phyloP scores from a whole-genome alignment of 352 stramenopile genomes.

The Achlya hypogyna region DNA sequence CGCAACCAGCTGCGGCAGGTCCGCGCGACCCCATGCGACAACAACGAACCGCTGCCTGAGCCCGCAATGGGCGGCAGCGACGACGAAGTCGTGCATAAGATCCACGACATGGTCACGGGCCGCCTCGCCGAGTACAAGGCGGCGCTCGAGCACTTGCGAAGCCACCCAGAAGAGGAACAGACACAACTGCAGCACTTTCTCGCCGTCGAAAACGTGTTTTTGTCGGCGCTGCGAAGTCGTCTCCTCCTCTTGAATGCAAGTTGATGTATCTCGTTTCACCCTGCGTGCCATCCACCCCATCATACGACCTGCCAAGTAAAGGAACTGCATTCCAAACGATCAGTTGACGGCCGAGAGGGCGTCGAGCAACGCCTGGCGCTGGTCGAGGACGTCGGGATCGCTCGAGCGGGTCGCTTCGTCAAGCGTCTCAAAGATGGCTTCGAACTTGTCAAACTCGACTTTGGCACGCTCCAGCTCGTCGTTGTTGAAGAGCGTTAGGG shows the following conservation, averaged over 20 bases:
- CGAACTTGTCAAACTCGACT: constrained; percentile 77
- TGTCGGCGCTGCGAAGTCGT: not conserved
- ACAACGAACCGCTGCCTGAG: not conserved
- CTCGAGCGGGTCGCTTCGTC: constrained; percentile 57
- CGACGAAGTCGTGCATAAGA: not conserved
- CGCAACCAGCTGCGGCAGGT: no score
- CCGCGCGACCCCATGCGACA: not conserved
- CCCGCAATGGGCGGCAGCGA: not conserved
- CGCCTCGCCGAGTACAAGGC: not conserved
- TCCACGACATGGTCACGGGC: not conserved
- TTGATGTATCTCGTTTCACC: not conserved
- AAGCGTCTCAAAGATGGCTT: constrained; percentile 64
- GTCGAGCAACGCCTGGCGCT: constrained; percentile 45
- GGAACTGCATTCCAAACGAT: not conserved
- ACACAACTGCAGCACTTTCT: constrained; percentile 11
- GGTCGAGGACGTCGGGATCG: constrained; percentile 60
- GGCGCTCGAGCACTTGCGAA: not conserved
- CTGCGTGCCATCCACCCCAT: not conserved
- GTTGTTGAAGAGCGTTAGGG: constrained; percentile 85
- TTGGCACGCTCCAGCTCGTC: constrained; percentile 80
- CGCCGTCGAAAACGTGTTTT: constrained; percentile 8
- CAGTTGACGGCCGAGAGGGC: not conserved
- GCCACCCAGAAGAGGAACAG: not conserved
- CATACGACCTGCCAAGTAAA: not conserved
- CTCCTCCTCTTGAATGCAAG: not conserved